Evolutionary conservation across 176 grass and related monocot species (phyloP), one percentile per base, ranked within the genome.

Genomic region (Chloris gayana): DNA sequence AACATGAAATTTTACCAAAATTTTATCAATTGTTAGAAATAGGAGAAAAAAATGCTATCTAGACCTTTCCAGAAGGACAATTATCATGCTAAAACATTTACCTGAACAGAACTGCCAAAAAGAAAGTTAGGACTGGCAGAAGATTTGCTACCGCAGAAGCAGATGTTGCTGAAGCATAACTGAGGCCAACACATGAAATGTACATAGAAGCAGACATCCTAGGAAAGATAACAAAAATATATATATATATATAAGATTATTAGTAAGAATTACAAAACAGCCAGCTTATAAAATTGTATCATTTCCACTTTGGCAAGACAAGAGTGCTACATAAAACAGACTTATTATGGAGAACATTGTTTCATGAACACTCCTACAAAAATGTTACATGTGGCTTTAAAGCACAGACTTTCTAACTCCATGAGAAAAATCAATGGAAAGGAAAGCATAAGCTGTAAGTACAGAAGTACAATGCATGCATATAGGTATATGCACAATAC

Each of bases 91-190:
- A 46, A 73, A 74, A 25, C 44, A 60, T 60, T 54, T 76, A 81
- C 77, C 89, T 8, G 15, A 84, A 54, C 7, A 91, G 19, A 65
- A 87, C 51, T 29, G 85, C 89, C 31, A 85, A 41, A 76, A 82
- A 62, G 77, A 91, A 91, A n/a, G 89, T 77, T 60, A 82, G 47
- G 51, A 91, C 85, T 41, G 82, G 89, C 8, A 82, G 34, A 57
- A 67, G 32, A 78, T 87, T 91, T 45, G 25, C 31, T 51, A 87
- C 64, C 45, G 85, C 89, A 74, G 82, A 81, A 73, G 85, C 58
- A 45, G 68, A 60, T 62, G 81, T 78, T 77, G 85, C 77, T 12
- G 77, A 82, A 63, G 85, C 58, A 31, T 91, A 88, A 70, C 46
- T 77, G 77, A 91, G 72, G 38, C 77, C 77, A 57, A 88, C 31